Evolutionary conservation across 208 protist species (phyloP).

Genomic region (Leishmania aethiopica): DNA sequence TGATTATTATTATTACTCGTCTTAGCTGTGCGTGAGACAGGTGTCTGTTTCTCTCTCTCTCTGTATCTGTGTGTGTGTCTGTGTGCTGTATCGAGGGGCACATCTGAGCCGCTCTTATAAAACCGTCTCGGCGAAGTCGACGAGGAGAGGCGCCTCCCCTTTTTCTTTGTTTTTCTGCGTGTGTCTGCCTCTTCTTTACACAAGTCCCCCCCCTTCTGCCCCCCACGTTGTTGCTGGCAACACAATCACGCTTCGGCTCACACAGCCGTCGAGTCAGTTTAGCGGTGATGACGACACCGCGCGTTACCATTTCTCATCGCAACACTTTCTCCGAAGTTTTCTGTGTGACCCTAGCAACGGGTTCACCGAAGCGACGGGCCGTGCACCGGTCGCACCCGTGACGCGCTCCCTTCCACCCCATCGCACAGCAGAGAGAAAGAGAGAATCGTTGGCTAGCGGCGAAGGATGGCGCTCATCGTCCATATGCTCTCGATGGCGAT

Average conservation of each 20-base stretch:
- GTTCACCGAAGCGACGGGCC: background rate
- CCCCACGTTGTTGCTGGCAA: background rate
- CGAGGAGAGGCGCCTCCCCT: background rate
- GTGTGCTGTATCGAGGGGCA: background rate
- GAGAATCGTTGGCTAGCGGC: background rate
- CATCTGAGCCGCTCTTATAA: background rate
- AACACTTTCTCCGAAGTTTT: background rate
- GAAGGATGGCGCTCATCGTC: slow-evolving; percentile 12
- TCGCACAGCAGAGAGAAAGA: background rate
- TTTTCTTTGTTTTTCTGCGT: background rate
- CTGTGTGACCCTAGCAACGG: background rate
- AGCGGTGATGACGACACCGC: background rate
- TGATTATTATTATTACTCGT: background rate
- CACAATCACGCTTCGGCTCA: background rate
- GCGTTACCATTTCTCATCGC: background rate
- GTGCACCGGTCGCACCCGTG: background rate
- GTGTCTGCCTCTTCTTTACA: background rate
- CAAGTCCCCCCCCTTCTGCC: background rate
- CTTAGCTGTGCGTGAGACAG: background rate
- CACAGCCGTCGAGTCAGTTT: background rate
- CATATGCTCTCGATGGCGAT: slow-evolving; percentile 33
- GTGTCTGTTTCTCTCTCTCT: background rate
- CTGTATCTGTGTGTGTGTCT: background rate
- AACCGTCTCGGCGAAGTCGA: background rate
- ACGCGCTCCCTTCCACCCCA: background rate